phyloP scores from a whole-genome alignment of 768 basidiomycete species.

The Coprinopsis cinerea region DNA sequence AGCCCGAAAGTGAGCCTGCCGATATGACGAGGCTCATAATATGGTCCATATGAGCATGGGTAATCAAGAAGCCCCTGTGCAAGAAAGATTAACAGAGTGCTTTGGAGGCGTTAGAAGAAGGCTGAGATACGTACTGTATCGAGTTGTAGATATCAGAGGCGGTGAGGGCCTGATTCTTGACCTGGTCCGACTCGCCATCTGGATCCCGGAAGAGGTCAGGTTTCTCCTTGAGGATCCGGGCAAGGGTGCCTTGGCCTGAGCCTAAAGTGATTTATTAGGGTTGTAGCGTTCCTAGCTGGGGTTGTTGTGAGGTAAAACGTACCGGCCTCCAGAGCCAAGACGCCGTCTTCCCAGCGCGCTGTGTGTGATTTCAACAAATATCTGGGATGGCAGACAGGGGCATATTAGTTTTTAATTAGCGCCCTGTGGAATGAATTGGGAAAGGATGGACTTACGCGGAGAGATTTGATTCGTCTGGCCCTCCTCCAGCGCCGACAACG shows the following conservation, averaged over 20 bases:
- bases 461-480: slow-evolving; percentile 84
- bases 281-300: too few relatives aligned
- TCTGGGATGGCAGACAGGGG: too few relatives aligned
- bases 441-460: slow-evolving; percentile 56
- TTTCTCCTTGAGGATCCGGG: slow-evolving; percentile 49
- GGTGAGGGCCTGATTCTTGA: slow-evolving; percentile 25
- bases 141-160: slow-evolving; percentile 51
- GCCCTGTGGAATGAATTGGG: not conserved
- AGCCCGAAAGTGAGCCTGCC: slow-evolving; percentile 67
- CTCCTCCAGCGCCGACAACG: slow-evolving; percentile 81
- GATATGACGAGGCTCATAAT: slow-evolving; percentile 75
- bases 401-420: slow-evolving; percentile 10
- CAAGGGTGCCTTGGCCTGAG: slow-evolving; percentile 79
- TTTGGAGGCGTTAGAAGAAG: not conserved
- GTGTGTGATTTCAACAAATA: slow-evolving; percentile 77
- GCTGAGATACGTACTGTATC: slow-evolving; percentile 33
- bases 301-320: slow-evolving; percentile 14
- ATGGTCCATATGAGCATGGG: slow-evolving; percentile 91
- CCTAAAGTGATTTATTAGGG: too few relatives aligned
- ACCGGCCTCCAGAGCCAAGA: slow-evolving; percentile 87
- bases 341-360: slow-evolving; percentile 72
- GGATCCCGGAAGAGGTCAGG: slow-evolving; percentile 46
- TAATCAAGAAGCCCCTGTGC: slow-evolving; percentile 73
- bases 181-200: slow-evolving; percentile 18
- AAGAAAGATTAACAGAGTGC: slow-evolving; percentile 5